Percentiles rank a stretch among this genome's conserved stretches.
phyloP scores from a whole-genome alignment of 306 rosid genomes.

The Cucumis hystrix region DNA sequence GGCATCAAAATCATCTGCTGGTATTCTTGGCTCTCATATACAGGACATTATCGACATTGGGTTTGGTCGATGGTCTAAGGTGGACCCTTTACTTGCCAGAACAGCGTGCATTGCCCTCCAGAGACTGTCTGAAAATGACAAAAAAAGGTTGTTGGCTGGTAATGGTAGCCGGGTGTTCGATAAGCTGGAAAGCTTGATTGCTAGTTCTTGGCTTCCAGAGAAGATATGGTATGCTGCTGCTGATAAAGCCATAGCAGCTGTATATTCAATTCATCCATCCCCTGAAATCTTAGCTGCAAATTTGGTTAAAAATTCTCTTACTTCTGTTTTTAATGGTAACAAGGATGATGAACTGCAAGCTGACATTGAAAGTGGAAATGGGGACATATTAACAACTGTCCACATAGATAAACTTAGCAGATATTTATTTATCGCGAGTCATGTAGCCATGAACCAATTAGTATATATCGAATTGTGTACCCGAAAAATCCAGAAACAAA shows the following conservation, averaged over 20 bases:
- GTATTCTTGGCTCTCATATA: slow-evolving; percentile 65
- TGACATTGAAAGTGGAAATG: slow-evolving; percentile 30
- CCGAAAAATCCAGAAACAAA: slow-evolving; percentile 81
- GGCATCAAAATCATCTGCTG: slow-evolving; percentile 73
- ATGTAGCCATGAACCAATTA: slow-evolving; percentile 86
- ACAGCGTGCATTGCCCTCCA: slow-evolving; percentile 80
- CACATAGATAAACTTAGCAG: slow-evolving; percentile 59
- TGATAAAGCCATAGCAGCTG: slow-evolving; percentile 76
- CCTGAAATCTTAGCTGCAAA: slow-evolving; percentile 70
- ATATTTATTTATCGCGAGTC: slow-evolving; percentile 65
- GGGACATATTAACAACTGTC: slow-evolving; percentile 34
- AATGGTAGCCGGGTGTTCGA: slow-evolving; percentile 51
- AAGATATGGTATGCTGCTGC: slow-evolving; percentile 91
- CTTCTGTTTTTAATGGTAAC: slow-evolving; percentile 37
- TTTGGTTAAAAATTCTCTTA: slow-evolving; percentile 50
- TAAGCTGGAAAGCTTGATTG: slow-evolving; percentile 56
- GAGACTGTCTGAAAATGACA: slow-evolving; percentile 76
- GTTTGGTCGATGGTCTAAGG: slow-evolving; percentile 94
- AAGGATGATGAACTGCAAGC: slow-evolving; percentile 38
- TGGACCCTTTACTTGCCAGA: slow-evolving; percentile 89
- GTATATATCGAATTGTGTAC: slow-evolving; percentile 78
- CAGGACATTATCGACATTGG: slow-evolving; percentile 89
- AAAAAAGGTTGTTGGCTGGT: slow-evolving; percentile 49
- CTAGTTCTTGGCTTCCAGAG: slow-evolving; percentile 71
- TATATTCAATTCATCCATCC: slow-evolving; percentile 70